Evolutionary conservation across 345 rosid genomes (phyloP), one percentile per base, ranked within the genome.

Genomic region (Populus deltoides): DNA sequence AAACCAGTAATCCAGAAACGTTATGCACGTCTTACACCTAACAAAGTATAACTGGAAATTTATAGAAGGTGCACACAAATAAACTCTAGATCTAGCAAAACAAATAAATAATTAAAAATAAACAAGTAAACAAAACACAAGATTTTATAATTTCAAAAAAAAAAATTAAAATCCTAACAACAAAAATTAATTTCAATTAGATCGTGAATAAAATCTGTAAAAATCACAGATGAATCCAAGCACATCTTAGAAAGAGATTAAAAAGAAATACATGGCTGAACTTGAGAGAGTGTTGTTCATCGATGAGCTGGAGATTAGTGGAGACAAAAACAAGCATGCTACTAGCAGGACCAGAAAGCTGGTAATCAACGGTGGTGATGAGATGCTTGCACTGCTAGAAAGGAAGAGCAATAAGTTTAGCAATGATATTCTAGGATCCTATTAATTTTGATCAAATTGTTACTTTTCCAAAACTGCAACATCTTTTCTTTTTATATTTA

Each of bases 281-380:
- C 88, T 92, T 92, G 85, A 96, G 98, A 20, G 97, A 87, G 83
- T 93, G 97, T 68, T 91, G 93, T 74, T 96, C 98, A 38, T 97
- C 97, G 77, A 92, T 81, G 81, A 96, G 97, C 86, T 93, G 93
- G 72, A 96, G 96, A 59, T 86, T 93, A 22, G 97, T 97, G 79
- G 90, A 85, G 85, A 95, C 98, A 78, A 95, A 95, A 68, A 96
- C 97, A 72, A 93, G 97, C 93, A 92, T 89, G 75, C 98, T 93
- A 18, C 90, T 91, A 59, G 87, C 88, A 69, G 92, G 94, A 69
- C 97, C 94, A n/a, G 99, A 93, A n/a, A 97, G 99, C 87, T 96
- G 97, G 79, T 97, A 93, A 82, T 93, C 97, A 33, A 96, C 94
- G 71, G 97, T 92, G 73, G 93, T 72, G 85, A 92, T 91, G 75